phyloP scores from a whole-genome alignment of 2,329 filamentous ascomycete species.

The Diplodia corticola region DNA sequence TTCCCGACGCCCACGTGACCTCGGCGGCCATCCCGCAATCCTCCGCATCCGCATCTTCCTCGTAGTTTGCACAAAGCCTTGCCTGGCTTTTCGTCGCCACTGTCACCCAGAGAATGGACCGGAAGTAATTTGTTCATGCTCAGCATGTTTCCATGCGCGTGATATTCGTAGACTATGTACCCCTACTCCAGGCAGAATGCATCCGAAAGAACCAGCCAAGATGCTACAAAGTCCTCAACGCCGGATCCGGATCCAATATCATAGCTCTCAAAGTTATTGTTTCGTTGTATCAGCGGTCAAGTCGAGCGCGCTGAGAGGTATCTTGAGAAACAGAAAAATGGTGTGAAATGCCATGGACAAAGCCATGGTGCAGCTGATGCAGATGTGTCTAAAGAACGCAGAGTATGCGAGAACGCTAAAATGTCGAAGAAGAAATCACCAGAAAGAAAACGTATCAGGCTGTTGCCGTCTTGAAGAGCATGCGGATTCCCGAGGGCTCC shows the following conservation, averaged over 20 bases:
- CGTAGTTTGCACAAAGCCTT: not conserved
- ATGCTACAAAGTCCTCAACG: slow-evolving; percentile 11
- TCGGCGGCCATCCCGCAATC: slow-evolving; percentile 7
- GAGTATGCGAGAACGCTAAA: slow-evolving; percentile 11
- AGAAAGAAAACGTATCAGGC: slow-evolving; percentile 14
- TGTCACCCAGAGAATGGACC: not conserved
- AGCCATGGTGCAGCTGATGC: slow-evolving; percentile 18
- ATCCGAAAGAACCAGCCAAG: slow-evolving; percentile 13
- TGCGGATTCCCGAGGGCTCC: slow-evolving; percentile 44
- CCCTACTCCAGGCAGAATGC: slow-evolving; percentile 19
- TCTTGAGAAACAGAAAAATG: slow-evolving; percentile 2
- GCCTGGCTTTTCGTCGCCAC: not conserved
- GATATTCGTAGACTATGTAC: not conserved
- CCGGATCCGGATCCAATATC: not conserved
- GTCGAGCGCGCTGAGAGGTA: slow-evolving; percentile 14
- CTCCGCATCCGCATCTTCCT: slow-evolving; percentile 3
- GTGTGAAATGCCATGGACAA: not conserved
- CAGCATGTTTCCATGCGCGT: not conserved
- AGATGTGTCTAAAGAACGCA: slow-evolving; percentile 15
- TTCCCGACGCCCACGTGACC: slow-evolving; percentile 1
- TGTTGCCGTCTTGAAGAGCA: slow-evolving; percentile 38
- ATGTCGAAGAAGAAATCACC: not conserved
- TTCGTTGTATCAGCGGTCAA: not conserved
- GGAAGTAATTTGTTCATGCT: not conserved
- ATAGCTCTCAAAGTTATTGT: not conserved